A percentile compares a stretch with the other conserved stretches of the same genome.
phyloP scores from a whole-genome alignment of 768 basidiomycete species.

The Multifurca ochricompacta region DNA sequence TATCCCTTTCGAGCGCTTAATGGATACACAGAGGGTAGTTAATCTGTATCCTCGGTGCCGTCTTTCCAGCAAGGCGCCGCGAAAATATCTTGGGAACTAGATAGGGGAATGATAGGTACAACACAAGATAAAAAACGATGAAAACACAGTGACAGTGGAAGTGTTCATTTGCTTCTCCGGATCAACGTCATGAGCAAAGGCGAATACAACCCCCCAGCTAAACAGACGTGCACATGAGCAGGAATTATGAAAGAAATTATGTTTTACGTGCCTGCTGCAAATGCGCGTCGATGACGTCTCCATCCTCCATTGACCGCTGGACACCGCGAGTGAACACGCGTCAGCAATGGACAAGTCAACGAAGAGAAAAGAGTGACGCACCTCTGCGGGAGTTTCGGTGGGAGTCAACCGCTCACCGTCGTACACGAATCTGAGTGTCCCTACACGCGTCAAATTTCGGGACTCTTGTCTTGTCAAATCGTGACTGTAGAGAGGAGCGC shows the following conservation, averaged over 20 bases:
- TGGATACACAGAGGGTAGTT: no score
- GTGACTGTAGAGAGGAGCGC: neutral
- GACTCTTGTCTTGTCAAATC: neutral
- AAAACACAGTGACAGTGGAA: neutral
- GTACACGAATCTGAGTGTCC: constrained; percentile 17
- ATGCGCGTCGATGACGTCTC: constrained; percentile 19
- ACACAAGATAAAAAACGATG: neutral
- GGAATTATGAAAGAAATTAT: neutral
- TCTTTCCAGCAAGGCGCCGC: neutral
- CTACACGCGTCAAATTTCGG: constrained; percentile 1
- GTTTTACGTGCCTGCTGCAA: constrained; percentile 14
- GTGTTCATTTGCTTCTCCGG: neutral
- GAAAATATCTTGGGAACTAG: neutral
- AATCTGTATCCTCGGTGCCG: neutral
- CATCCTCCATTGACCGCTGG: constrained; percentile 18
- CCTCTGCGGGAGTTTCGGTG: constrained; percentile 16
- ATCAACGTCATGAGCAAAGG: neutral
- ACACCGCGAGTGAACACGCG: neutral
- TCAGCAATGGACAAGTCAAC: neutral
- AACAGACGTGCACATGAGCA: neutral
- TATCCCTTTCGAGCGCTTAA: neutral
- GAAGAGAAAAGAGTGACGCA: neutral
- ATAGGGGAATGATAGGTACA: constrained; percentile 9
- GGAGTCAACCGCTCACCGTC: constrained; percentile 17
- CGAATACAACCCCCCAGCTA: constrained; percentile 7